These are phyloP conservation scores for Ramaria sp. DNA, from an alignment of 768 basidiomycete species.

Conservation along the genomic window DNA sequence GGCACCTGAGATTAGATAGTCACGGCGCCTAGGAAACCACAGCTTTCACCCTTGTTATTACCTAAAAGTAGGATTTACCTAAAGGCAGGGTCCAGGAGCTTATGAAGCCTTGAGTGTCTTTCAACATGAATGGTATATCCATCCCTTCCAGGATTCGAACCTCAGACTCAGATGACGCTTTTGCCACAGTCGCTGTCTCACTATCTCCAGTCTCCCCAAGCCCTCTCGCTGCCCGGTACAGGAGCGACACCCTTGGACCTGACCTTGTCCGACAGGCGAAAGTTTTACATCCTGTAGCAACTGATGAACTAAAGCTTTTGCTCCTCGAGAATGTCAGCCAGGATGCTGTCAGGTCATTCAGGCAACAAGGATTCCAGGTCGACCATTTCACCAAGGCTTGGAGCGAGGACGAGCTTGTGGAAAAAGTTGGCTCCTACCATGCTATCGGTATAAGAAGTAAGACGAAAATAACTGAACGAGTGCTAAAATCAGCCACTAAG, in stretches of 20 bases:
- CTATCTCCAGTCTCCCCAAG: constrained; percentile 35
- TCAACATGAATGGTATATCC: constrained; percentile 1
- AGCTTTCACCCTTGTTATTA: too few relatives aligned
- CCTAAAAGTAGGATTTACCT: too few relatives aligned
- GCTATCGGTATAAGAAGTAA: constrained; percentile 96
- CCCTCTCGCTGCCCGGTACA: constrained; percentile 37
- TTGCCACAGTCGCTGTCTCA: constrained; percentile 33
- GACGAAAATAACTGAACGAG: constrained; percentile 87
- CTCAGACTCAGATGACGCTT: background rate
- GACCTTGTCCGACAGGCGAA: constrained; percentile 43
- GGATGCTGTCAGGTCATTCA: constrained; percentile 76
- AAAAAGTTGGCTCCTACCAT: constrained; percentile 75
- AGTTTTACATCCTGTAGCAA: constrained; percentile 73
- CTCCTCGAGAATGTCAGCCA: constrained; percentile 93
- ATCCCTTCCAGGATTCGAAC: background rate
- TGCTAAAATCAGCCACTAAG: constrained; percentile 80
- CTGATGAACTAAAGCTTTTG: constrained; percentile 69
- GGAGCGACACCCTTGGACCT: constrained; percentile 23
- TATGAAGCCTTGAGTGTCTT: background rate
- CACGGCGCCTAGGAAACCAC: too few relatives aligned
- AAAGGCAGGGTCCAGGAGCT: too few relatives aligned
- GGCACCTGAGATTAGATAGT: too few relatives aligned
- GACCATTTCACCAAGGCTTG: constrained; percentile 81
- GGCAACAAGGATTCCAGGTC: constrained; percentile 78
- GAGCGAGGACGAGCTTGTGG: constrained; percentile 87